Conservation (phyloP, 768 basidiomycete species). For the Rossbeevera mucosa region DNA sequence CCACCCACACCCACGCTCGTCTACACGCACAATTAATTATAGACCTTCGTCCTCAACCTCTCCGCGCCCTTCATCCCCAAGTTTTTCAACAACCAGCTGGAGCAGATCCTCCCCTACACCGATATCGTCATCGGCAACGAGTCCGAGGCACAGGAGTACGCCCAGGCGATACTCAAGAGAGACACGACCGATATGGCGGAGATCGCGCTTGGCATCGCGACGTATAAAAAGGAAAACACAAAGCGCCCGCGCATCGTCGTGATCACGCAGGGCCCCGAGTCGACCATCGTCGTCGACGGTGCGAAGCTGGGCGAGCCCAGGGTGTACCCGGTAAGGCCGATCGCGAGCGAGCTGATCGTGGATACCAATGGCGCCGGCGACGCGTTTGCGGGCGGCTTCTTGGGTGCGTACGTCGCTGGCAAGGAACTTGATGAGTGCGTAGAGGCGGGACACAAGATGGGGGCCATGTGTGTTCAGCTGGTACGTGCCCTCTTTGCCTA, state of each 20-base stretch:
- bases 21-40: neutral
- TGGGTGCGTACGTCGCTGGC: conserved; percentile 78
- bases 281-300: conserved; percentile 72
- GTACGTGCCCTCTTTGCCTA: conserved; percentile 35
- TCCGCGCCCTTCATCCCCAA: conserved; percentile 96
- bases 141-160: conserved; percentile 87
- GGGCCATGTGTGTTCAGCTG: conserved; percentile 79
- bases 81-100: conserved; percentile 82
- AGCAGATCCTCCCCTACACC: conserved; percentile 74
- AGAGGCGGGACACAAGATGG: conserved; percentile 82
- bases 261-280: conserved; percentile 84
- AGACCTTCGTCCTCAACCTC: conserved; percentile 90
- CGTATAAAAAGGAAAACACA: conserved; percentile 63
- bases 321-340: conserved; percentile 52
- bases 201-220: conserved; percentile 75
- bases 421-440: conserved; percentile 75
- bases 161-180: conserved; percentile 62
- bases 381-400: conserved; percentile 94
- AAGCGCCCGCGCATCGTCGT: conserved; percentile 76
- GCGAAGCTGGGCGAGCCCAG: conserved; percentile 48
- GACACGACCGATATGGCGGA: conserved; percentile 59
- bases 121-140: conserved; percentile 98
- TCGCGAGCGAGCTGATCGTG: conserved; percentile 66
- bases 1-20: neutral
- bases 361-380: conserved; percentile 99